These are phyloP conservation scores for Mycosphaerella arachidis DNA, from an alignment of 2,329 filamentous ascomycete genomes.

Conservation along the genomic window DNA sequence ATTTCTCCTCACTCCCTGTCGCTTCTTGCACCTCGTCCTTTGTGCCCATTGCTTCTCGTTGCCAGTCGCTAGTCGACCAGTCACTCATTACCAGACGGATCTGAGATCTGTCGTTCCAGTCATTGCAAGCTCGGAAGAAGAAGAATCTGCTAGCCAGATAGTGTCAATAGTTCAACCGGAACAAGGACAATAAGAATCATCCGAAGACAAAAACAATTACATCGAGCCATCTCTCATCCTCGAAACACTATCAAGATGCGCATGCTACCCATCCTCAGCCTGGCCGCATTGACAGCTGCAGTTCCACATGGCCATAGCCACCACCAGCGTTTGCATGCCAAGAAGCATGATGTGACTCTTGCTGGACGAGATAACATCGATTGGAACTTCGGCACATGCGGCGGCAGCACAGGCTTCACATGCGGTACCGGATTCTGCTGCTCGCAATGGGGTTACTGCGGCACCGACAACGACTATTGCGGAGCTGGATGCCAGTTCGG, in stretches of 20 bases:
- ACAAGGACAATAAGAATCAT: not conserved
- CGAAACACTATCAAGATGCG: constrained; percentile 11
- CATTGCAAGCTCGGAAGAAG: constrained; percentile 2
- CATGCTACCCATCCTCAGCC: constrained; percentile 6
- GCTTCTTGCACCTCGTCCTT: not conserved
- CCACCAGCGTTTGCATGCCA: constrained; percentile 12
- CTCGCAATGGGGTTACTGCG: constrained; percentile 26
- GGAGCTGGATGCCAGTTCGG: constrained; percentile 27
- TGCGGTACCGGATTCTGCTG: constrained; percentile 23
- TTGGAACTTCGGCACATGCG: constrained; percentile 18
- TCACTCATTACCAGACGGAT: constrained; percentile 17
- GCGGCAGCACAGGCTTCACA: constrained; percentile 17
- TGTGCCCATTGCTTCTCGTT: constrained; percentile 10
- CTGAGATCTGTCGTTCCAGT: constrained; percentile 10
- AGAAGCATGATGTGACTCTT: constrained; percentile 6
- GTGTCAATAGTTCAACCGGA: not conserved
- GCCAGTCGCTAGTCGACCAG: constrained; percentile 19
- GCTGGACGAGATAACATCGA: constrained; percentile 16
- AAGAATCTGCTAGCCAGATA: constrained; percentile 6
- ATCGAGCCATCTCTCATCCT: not conserved
- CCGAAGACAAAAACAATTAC: not conserved
- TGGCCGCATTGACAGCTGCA: constrained; percentile 4
- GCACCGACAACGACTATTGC: constrained; percentile 19
- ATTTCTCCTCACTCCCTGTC: not conserved
- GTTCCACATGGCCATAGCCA: constrained; percentile 11